Evolutionary conservation across 345 rosid species (phyloP).

Genomic region (Heritiera littoralis): DNA sequence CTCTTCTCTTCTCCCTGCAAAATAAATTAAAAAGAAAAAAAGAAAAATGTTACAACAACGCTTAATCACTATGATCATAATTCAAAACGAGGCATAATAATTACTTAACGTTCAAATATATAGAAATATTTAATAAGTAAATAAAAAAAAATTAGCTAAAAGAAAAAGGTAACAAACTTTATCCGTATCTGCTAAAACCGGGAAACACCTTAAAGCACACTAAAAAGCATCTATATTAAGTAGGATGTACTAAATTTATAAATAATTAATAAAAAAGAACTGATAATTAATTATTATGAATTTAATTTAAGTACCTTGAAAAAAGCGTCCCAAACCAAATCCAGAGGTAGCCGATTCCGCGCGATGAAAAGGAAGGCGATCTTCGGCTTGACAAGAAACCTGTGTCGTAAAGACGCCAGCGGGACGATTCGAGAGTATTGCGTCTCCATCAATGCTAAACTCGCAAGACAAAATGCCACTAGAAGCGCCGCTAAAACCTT

Average conservation of each 20-base stretch:
- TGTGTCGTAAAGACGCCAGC: constrained; percentile 47
- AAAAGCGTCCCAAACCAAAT: constrained; percentile 81
- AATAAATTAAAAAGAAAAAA: background rate
- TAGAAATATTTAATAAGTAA: too few relatives aligned
- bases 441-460: constrained; percentile 60
- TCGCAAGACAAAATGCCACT: constrained; percentile 58
- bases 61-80: background rate
- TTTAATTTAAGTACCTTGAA: constrained; percentile 48
- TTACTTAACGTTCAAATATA: too few relatives aligned
- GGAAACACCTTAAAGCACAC: constrained; percentile 1
- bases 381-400: constrained; percentile 44
- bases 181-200: background rate
- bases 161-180: background rate
- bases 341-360: constrained; percentile 84
- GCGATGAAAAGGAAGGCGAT: constrained; percentile 89
- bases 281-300: background rate
- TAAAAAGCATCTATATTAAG: background rate
- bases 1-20: constrained; percentile 74
- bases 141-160: too few relatives aligned
- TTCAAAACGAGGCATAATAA: background rate
- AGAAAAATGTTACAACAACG: background rate
- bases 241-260: background rate
- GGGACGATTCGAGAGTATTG: constrained; percentile 52
- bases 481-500: constrained; percentile 45
- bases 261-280: background rate